These are phyloP conservation scores for Diaporthe citriasiana DNA, from an alignment of 2,329 filamentous ascomycete species.

Conservation along the genomic window DNA sequence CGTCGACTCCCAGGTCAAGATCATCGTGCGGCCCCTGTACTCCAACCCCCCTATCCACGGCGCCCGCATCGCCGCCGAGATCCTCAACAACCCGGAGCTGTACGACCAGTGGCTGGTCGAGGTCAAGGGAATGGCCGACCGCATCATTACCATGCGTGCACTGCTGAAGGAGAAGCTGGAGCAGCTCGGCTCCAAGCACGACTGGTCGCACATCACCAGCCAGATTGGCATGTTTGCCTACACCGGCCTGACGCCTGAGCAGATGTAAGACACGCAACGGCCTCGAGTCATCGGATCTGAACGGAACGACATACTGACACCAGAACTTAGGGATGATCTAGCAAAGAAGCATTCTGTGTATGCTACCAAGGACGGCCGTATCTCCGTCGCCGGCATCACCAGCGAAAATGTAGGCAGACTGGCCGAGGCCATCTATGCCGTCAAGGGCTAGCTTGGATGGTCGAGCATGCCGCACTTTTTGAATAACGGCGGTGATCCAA, in stretches of 20 bases:
- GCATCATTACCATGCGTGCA: slow-evolving; percentile 98
- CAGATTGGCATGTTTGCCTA: slow-evolving; percentile 99
- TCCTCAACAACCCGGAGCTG: slow-evolving; percentile 86
- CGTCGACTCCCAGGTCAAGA: slow-evolving; percentile 98
- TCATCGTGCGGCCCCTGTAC: slow-evolving; percentile 95
- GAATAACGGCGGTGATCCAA: neutral
- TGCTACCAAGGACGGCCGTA: slow-evolving; percentile 92
- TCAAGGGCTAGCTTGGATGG: slow-evolving; percentile 71
- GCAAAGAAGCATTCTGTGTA: slow-evolving; percentile 98
- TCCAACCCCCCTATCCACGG: slow-evolving; percentile 98
- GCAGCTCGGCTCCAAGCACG: slow-evolving; percentile 93
- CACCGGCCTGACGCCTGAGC: slow-evolving; percentile 89
- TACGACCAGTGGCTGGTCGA: slow-evolving; percentile 96
- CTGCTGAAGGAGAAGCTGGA: slow-evolving; percentile 96
- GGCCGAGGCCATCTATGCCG: slow-evolving; percentile 86
- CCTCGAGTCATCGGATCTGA: neutral
- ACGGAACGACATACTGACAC: neutral
- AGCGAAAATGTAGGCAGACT: slow-evolving; percentile 83
- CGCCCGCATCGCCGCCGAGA: slow-evolving; percentile 91
- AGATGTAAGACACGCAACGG: slow-evolving; percentile 71
- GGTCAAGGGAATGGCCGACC: slow-evolving; percentile 98
- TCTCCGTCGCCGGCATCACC: slow-evolving; percentile 89
- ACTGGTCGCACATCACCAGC: slow-evolving; percentile 99
- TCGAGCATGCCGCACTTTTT: neutral
- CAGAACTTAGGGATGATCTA: slow-evolving; percentile 68